Base-by-base conservation (phyloP, 306 rosid genomes). In the Mucuna pruriens region DNA sequence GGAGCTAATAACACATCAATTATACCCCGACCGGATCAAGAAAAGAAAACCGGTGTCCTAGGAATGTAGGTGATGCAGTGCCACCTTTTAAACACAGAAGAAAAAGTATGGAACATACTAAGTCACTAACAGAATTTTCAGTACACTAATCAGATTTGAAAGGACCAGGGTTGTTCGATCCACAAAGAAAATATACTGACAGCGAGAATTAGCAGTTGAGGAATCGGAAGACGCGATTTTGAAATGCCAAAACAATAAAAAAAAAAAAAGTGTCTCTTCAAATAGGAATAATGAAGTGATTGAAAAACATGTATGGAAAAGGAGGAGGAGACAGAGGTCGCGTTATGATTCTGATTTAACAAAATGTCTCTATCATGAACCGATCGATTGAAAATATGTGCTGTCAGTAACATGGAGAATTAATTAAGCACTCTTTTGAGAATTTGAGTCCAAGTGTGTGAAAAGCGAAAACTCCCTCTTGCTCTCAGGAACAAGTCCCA, bases 121-220 rank as follows among this genome's bases (percentile, higher is more conserved):
- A 19, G 49, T 31, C 7, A 49, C 51, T 34, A 36, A 10, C 10
- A 22, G 34, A 23, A 8, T 12, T 52, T 64, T 62, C 10, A 16
- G 63, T 71, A 63, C 17, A 66, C 20, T 39, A 81, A 38, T 70
- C 75, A 82, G 86, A 82, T 85, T 84, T 78, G 75, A 74, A 82
- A 52, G 62, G 75, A 29, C 7, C 58, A 23, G 26, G 22, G 70
- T 54, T 55, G 23, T 57, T 54, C n/a, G n/a, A n/a, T n/a, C 60
- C 48, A 60, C 1, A 39, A 71, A 69, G 72, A 69, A 49, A n/a
- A n/a, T n/a, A n/a, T n/a, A n/a, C n/a, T n/a, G n/a, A n/a, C n/a
- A n/a, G n/a, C n/a, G n/a, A n/a, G n/a, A n/a, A n/a, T n/a, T n/a
- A n/a, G n/a, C n/a, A n/a, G 76, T 57, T 77, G 40, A 40, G 29